Evolutionary conservation across 805 yeast species (phyloP).

Genomic region (Saccharomycopsis sp.): DNA sequence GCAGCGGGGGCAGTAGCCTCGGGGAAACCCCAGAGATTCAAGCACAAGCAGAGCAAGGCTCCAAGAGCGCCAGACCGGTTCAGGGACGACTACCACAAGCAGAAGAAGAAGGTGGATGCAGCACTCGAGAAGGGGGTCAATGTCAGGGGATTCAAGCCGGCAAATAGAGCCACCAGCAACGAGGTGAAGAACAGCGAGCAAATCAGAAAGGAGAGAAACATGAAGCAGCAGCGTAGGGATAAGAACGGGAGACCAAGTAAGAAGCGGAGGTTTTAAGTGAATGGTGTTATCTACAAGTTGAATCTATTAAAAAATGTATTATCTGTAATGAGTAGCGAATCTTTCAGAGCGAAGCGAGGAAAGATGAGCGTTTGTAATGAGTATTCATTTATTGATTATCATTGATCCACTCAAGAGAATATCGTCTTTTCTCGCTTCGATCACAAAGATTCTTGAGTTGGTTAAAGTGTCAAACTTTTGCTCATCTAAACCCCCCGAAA

Average conservation of each 20-base stretch:
- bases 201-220: conserved; percentile 67
- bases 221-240: conserved; percentile 61
- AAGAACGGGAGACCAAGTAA: conserved; percentile 78
- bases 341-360: too few species aligned
- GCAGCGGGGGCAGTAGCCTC: conserved; percentile 25
- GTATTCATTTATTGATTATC: too few species aligned
- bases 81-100: conserved; percentile 78
- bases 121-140: conserved; percentile 68
- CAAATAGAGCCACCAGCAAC: conserved; percentile 28
- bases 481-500: conserved; percentile 18
- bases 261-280: conserved; percentile 31
- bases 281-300: too few species aligned
- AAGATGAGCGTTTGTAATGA: too few species aligned
- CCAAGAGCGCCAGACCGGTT: conserved; percentile 88
- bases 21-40: conserved; percentile 43
- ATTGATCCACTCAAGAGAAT: too few species aligned
- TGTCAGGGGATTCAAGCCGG: conserved; percentile 55
- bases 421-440: too few species aligned
- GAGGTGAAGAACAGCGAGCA: conserved; percentile 66
- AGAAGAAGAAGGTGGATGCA: conserved; percentile 70
- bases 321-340: too few species aligned
- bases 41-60: conserved; percentile 65
- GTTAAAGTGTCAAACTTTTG: too few species aligned
- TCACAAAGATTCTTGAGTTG: too few species aligned
- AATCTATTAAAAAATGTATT: too few species aligned